Evolutionary conservation across 345 rosid species (phyloP), one percentile per base, ranked within the genome.

Genomic region (Bruguiera sexangula): DNA sequence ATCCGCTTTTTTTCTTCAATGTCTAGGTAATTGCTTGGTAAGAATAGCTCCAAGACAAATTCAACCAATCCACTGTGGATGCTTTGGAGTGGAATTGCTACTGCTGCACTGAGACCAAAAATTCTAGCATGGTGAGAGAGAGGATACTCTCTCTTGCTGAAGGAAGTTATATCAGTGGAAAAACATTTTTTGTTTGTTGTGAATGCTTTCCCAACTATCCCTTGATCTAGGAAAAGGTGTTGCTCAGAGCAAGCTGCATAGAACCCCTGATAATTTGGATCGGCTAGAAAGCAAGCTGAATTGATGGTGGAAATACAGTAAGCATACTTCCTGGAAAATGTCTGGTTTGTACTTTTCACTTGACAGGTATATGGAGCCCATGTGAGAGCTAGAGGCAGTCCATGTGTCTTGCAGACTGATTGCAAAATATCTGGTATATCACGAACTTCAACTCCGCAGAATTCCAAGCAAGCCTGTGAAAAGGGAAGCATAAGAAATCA

Each of bases 241-340:
- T 92, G 93, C 81, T 88, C 92, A 13, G 92, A 88, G 79, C 96
- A 89, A n/a, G 92, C 93, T 54, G 81, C 82, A 64, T 69, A 85
- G 76, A 92, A 92, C 19, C 31, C 82, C 5, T 56, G 60, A 53
- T 83, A 75, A 9, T 74, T 68, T 71, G 78, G 67, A 37, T 85
- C 74, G 36, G 85, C 82, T 69, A 85, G 83, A 69, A 76, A 78
- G 75, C 92, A 80, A 76, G 94, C 94, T 39, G 83, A 65, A 77
- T 86, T 86, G 2, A 84, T 81, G 2, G 96, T 89, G 8, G 89
- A 80, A 63, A 92, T 81, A 55, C 86, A 89, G 22, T 71, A 61
- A 68, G 80, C 75, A 65, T 68, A 78, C 78, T 82, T 89, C 76
- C 80, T 85, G 43, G 73, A 66, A 50, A 91, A 83, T 72, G 77